Evolutionary conservation across 331 rosid genomes (phyloP).

Genomic region (Pyracantha coccinea): DNA sequence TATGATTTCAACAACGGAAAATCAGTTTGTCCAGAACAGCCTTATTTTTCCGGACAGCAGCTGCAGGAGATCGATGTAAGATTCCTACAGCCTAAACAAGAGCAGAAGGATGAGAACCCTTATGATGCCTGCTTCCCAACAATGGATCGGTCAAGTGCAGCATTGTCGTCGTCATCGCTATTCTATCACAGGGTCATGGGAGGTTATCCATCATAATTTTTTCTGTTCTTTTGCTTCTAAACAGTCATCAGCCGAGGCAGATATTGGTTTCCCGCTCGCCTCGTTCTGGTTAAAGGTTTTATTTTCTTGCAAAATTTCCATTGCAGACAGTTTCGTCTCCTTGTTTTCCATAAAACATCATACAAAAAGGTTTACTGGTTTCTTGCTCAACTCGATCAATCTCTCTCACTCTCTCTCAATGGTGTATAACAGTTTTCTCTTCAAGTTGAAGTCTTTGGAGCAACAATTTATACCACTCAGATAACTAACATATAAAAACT

Average conservation of each 20-base stretch:
- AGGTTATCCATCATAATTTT: slow-evolving; percentile 38
- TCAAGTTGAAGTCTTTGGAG: neutral
- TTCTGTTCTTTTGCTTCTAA: neutral
- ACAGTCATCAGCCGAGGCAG: slow-evolving; percentile 10
- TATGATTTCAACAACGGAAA: slow-evolving; percentile 31
- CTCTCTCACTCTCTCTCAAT: neutral
- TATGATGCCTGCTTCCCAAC: slow-evolving; percentile 32
- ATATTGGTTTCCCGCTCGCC: neutral
- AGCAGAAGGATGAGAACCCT: slow-evolving; percentile 41
- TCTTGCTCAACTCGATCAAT: neutral
- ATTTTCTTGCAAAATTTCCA: neutral
- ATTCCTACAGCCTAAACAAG: slow-evolving; percentile 62
- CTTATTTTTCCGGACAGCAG: slow-evolving; percentile 52
- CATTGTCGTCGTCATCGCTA: slow-evolving; percentile 26
- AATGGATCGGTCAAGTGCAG: slow-evolving; percentile 35
- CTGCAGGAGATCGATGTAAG: slow-evolving; percentile 39
- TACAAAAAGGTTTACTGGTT: neutral
- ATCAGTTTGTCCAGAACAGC: slow-evolving; percentile 33
- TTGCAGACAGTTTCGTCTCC: neutral
- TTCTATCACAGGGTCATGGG: slow-evolving; percentile 42
- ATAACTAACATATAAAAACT: neutral
- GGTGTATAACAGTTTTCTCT: neutral
- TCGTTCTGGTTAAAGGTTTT: slow-evolving; percentile 4
- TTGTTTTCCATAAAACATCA: neutral
- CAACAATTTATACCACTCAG: neutral